Conservation (phyloP, 2,329 filamentous ascomycete species). For the Colletotrichum gloeosporioides region DNA sequence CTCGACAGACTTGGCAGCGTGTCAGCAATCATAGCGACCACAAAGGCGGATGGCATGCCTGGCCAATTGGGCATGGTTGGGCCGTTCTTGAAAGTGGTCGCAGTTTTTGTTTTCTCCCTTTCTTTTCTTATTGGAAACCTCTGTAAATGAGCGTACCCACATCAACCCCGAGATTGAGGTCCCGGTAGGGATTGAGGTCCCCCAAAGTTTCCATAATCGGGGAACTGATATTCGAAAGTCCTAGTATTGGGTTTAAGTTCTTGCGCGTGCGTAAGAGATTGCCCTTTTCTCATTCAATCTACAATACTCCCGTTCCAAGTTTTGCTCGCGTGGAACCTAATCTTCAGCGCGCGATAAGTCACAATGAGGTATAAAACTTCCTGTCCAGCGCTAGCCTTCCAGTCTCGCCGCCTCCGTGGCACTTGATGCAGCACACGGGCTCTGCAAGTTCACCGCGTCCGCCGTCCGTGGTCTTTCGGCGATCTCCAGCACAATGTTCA, state of each 20-base stretch:
- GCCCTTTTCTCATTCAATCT: neutral
- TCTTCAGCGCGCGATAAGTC: rapidly evolving
- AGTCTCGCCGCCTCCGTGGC: neutral
- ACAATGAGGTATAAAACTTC: neutral
- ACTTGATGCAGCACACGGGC: neutral
- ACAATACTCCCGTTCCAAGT: neutral
- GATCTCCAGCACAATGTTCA: neutral
- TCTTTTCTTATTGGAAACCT: too few species aligned
- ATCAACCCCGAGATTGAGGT: neutral
- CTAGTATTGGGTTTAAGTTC: neutral
- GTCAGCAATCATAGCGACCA: too few species aligned
- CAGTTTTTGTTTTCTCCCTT: too few species aligned
- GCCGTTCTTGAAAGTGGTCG: too few species aligned
- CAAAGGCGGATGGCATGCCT: too few species aligned
- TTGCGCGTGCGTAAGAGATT: neutral
- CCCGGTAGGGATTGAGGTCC: neutral
- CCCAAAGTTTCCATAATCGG: neutral
- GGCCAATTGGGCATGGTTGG: too few species aligned
- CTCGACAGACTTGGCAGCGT: too few species aligned
- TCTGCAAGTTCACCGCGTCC: neutral
- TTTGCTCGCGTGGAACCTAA: too few species aligned
- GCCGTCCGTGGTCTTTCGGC: neutral
- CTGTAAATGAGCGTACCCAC: neutral
- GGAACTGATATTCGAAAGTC: neutral
- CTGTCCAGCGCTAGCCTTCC: neutral